Evolutionary conservation across 257 asterid genomes (phyloP).

Genomic region (Gentiana dahurica): DNA sequence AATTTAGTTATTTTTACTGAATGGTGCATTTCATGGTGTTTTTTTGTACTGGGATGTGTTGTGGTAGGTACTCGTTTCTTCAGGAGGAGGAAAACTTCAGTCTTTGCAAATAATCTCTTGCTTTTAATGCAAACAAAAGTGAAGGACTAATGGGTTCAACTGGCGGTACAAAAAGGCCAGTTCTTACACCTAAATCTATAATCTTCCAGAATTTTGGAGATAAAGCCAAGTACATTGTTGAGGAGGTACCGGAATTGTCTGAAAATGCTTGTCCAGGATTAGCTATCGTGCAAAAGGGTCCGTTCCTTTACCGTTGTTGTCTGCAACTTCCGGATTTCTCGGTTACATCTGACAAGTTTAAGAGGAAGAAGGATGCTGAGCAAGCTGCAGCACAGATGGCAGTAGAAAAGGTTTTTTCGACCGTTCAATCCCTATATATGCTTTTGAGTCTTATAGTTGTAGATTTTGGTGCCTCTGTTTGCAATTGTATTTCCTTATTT

Average conservation of each 20-base stretch:
- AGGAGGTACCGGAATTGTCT: conserved; percentile 53
- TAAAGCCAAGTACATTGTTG: conserved; percentile 60
- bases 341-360: conserved; percentile 54
- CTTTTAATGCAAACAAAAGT: conserved; percentile 1
- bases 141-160: conserved; percentile 30
- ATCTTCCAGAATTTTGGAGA: conserved; percentile 66
- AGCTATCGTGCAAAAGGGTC: conserved; percentile 52
- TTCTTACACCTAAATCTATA: conserved; percentile 73
- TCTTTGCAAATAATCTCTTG: neutral
- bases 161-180: conserved; percentile 32
- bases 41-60: too few relatives aligned
- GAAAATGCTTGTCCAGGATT: conserved; percentile 63
- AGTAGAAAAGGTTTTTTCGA: conserved; percentile 50
- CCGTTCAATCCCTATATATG: neutral
- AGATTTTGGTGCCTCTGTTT: too few relatives aligned
- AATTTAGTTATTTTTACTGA: too few relatives aligned
- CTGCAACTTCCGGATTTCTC: conserved; percentile 65
- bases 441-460: too few relatives aligned
- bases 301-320: conserved; percentile 61
- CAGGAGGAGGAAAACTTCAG: conserved; percentile 6
- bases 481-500: conserved; percentile 2
- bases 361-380: conserved; percentile 81
- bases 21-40: too few relatives aligned
- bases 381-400: conserved; percentile 95
- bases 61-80: too few relatives aligned